These are phyloP conservation scores for Cladophialophora chaetospira DNA, from an alignment of 2,329 filamentous ascomycete genomes.

Conservation along the genomic window DNA sequence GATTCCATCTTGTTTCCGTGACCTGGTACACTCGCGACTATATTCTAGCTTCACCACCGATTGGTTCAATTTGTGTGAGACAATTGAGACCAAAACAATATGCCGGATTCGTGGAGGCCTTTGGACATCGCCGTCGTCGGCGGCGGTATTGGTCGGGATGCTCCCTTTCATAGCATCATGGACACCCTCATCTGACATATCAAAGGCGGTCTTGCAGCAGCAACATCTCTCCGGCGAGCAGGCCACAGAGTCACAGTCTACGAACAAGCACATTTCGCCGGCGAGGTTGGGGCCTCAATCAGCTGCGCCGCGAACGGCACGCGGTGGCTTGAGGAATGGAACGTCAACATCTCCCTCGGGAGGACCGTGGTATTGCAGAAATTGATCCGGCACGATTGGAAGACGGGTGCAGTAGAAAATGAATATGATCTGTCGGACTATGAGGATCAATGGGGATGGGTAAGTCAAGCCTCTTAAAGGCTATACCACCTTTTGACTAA, in stretches of 20 bases:
- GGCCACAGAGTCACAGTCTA: constrained; percentile 40
- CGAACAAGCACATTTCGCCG: constrained; percentile 36
- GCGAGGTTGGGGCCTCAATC: constrained; percentile 39
- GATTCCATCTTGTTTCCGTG: too few species aligned
- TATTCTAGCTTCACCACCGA: too few species aligned
- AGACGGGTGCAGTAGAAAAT: constrained; percentile 33
- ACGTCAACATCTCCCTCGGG: constrained; percentile 33
- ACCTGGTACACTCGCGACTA: too few species aligned
- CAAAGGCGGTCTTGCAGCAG: constrained; percentile 36
- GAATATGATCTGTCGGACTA: constrained; percentile 37
- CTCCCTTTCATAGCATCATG: not conserved
- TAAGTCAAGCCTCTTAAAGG: constrained; percentile 22
- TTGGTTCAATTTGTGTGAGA: not conserved
- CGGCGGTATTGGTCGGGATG: constrained; percentile 5
- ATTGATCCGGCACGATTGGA: constrained; percentile 39
- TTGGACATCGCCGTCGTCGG: constrained; percentile 7
- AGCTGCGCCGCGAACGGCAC: constrained; percentile 38
- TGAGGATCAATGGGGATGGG: constrained; percentile 11
- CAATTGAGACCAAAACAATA: not conserved
- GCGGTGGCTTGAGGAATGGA: constrained; percentile 34
- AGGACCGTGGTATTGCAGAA: constrained; percentile 35
- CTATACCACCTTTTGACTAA: not conserved
- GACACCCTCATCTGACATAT: not conserved
- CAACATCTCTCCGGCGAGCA: constrained; percentile 38
- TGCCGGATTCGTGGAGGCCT: not conserved